Base-by-base conservation (phyloP, 2,329 filamentous ascomycete species). In the Aspergillus ochraceus region DNA sequence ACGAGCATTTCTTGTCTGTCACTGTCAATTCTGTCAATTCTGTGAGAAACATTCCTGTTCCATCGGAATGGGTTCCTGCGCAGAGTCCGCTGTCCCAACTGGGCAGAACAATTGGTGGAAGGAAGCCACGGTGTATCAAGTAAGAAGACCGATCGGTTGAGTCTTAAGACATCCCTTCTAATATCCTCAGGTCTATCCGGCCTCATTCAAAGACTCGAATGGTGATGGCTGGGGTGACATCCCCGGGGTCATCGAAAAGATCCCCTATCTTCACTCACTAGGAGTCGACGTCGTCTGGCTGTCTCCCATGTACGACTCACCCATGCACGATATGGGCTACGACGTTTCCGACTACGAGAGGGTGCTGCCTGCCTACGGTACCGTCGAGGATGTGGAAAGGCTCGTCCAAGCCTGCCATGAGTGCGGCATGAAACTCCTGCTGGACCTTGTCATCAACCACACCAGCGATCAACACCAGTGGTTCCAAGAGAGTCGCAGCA, bases 391-490 rank as follows among this genome's bases (percentile, higher is more conserved):
- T 64, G 81, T 88, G 26, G 84, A 88, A 55, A 71, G 71, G 0
- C 74, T 90, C 14, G 84, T 89, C 55, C 68, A 76, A 8, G 83
- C 81, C 58, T 79, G 83, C 20, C 85, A 88, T 60, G 73, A 78
- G 10, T 80, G 86, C 5, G 84, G 81, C 8, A 89, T 91, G 83
- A 84, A 83, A 60, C 71, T 91, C 22, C 85, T 92, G 60, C 78
- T 91, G 22, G 88, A 91, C 68, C 79, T 91, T 2, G 89, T 91
- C 2, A 81, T 91, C 64, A 92, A 91, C 67, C 89, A 92, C 71
- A 90, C 88, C 0, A 88, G 84, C 2, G 83, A 88, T 66, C 80
- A 89, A 69, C 88, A 91, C 67, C 76, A 77, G 1, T 91, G 88
- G 88, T 90, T 90, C 74, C 78, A 83, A 46, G 84, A 89, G 68